Evolutionary conservation across 2,329 filamentous ascomycete genomes (phyloP).

Genomic region (Arthrobotrys sinensis): DNA sequence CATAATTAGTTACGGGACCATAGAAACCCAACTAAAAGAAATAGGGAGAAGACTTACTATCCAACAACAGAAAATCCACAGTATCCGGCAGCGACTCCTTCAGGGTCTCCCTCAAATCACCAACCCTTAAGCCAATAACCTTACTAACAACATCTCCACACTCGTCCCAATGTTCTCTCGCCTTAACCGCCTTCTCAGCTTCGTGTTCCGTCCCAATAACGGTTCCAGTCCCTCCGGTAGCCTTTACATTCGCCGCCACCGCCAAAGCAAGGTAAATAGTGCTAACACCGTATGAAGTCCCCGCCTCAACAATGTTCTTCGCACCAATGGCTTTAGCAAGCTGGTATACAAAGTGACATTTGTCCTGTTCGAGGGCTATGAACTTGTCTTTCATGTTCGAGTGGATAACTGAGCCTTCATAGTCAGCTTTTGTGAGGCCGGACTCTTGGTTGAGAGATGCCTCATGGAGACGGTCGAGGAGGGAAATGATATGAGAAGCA

Average conservation of each 20-base stretch:
- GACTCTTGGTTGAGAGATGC: slow-evolving; percentile 66
- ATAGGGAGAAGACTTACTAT: slow-evolving; percentile 71
- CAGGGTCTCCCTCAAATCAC: slow-evolving; percentile 74
- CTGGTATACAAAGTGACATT: slow-evolving; percentile 74
- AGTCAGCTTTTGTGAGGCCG: slow-evolving; percentile 59
- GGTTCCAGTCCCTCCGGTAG: slow-evolving; percentile 66
- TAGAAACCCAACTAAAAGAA: slow-evolving; percentile 58
- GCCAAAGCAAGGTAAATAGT: slow-evolving; percentile 77
- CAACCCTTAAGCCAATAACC: slow-evolving; percentile 74
- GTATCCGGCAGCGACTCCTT: slow-evolving; percentile 69
- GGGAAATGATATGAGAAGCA: slow-evolving; percentile 66
- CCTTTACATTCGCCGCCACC: slow-evolving; percentile 70
- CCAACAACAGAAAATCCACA: slow-evolving; percentile 75
- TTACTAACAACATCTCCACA: slow-evolving; percentile 71
- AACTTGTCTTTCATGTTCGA: slow-evolving; percentile 73
- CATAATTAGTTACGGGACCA: slow-evolving; percentile 63
- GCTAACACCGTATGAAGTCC: slow-evolving; percentile 75
- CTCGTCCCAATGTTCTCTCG: slow-evolving; percentile 72
- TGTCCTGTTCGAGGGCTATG: slow-evolving; percentile 75
- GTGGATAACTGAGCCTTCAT: slow-evolving; percentile 65
- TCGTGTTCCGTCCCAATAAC: slow-evolving; percentile 77
- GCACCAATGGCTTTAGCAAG: slow-evolving; percentile 71
- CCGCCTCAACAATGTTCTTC: slow-evolving; percentile 73
- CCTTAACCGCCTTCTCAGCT: slow-evolving; percentile 71
- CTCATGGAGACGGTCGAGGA: slow-evolving; percentile 66